Evolutionary conservation across 2,329 filamentous ascomycete species (phyloP), one percentile per base, ranked within the genome.

Genomic region (Alternaria ethzedia): DNA sequence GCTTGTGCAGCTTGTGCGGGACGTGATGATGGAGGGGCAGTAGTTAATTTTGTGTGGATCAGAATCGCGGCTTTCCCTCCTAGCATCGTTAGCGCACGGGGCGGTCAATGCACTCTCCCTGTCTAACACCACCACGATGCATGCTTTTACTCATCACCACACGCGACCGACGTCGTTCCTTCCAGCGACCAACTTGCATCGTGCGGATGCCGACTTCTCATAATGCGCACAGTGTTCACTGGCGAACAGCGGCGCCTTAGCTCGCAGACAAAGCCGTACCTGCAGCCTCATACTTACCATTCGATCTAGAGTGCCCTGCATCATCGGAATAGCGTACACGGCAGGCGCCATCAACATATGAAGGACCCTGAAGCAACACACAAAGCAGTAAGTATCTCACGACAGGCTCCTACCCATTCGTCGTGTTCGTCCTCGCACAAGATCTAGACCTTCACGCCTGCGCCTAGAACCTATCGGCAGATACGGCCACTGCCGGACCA

Each of bases 1-100:
- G 65, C 70, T 68, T 68, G 66, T 70, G 68, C 71, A 70, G 66
- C 67, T 66, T 72, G 71, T 72, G 70, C 67, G 68, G 67, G 66
- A 65, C 63, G 52, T 63, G 61, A 61, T 59, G 64, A 59, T 63
- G 61, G 60, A 66, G 66, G 64, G 63, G 68, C 59, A 66, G 47
- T 57, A 61, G 57, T 62, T 44, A 64, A 64, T 62, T 68, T 68
- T 70, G 63, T 66, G 64, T 66, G 61, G 57, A 66, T 36, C 64
- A 64, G 51, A 66, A 54, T 52, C 61, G 57, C 61, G 56, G 63
- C 64, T 66, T 64, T 55, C 64, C 64, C 55, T 60, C 43, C 54
- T 46, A 62, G 43, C 46, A 59, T 54, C 50, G 55, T 66, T 66
- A 65, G 64, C 64, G 64, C 64, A 66, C 64, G 61, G 65, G 64